phyloP scores from a whole-genome alignment of 2,329 filamentous ascomycete species.

The Aspergillus caelatus region DNA sequence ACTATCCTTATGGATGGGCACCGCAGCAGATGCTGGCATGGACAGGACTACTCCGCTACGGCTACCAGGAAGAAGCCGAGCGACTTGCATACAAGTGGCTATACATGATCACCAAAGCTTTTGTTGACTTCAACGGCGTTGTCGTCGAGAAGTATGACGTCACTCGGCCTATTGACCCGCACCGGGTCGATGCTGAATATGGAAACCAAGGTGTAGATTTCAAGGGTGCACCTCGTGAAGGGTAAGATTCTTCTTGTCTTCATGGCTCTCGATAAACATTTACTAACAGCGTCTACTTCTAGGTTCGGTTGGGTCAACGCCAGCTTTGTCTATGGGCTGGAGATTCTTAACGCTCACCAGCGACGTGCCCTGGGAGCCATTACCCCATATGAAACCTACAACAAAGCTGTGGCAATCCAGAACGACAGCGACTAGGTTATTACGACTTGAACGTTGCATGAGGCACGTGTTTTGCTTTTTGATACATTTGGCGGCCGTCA shows the following conservation, averaged over 20 bases:
- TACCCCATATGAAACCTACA: slow-evolving; percentile 82
- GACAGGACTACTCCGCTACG: slow-evolving; percentile 89
- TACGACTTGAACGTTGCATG: background rate
- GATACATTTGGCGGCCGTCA: background rate
- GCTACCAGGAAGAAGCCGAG: slow-evolving; percentile 87
- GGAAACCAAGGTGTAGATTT: slow-evolving; percentile 96
- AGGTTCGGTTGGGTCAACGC: slow-evolving; percentile 99
- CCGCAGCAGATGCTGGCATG: slow-evolving; percentile 98
- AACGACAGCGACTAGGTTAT: slow-evolving; percentile 10
- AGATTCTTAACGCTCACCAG: slow-evolving; percentile 87
- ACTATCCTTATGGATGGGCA: slow-evolving; percentile 97
- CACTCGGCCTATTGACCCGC: slow-evolving; percentile 83
- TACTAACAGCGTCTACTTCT: slow-evolving; percentile 13
- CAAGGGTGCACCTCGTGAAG: slow-evolving; percentile 93
- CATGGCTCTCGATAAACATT: slow-evolving; percentile 1
- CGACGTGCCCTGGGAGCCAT: slow-evolving; percentile 83
- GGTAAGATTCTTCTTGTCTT: slow-evolving; percentile 61
- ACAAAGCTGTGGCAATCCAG: slow-evolving; percentile 60
- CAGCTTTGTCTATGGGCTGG: slow-evolving; percentile 91
- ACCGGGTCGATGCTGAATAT: slow-evolving; percentile 94
- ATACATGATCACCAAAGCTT: slow-evolving; percentile 97
- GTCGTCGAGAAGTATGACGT: slow-evolving; percentile 99
- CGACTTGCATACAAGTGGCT: slow-evolving; percentile 93
- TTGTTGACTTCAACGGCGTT: slow-evolving; percentile 97
- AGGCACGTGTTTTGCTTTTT: background rate